Base-by-base conservation (phyloP, 2,329 filamentous ascomycete genomes). In the Beauveria scarabaeidicola region DNA sequence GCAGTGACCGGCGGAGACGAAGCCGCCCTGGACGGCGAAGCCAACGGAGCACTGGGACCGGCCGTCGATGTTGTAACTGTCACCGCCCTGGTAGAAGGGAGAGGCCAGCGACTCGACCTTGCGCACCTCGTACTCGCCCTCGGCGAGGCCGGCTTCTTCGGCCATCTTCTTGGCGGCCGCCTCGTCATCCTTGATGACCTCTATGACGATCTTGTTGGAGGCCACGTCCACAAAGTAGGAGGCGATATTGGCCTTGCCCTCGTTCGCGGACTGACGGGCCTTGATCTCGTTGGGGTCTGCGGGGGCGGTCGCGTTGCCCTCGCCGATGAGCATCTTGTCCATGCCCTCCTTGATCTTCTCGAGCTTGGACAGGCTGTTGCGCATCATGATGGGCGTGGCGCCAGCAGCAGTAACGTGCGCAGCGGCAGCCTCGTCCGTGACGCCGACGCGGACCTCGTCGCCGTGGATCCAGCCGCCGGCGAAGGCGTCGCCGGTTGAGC, bases 1-100 rank as follows among this genome's bases (percentile, higher is more conserved):
- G 59, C 73, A 75, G 70, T 75, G 73, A 54, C 73, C 73, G 27
- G 73, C 73, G 36, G 72, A 69, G 32, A 75, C 72, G 65, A 74
- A 75, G 27, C 73, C 73, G 41, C 68, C 70, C 36, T 69, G 73
- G 64, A 75, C 73, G 3, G 71, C 66, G 68, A 75, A 75, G 40
- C 73, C 73, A 60, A 75, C 62, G 60, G 73, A 75, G 73, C 73
- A 75, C 6, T 71, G 69, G 56, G 61, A 63, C 50, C 17, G 21
- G 6, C 58, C 59, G 65, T 70, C 64, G 67, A 74, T 74, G 63
- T 60, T 58, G 70, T 74, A 75, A 63, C 71, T 69, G 53, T 74
- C 71, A 47, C 72, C 73, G 47, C 73, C 73, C 27, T 61, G 63
- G 65, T 70, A 43, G 66, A 68, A 0, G 72, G 73, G 64, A 6